Evolutionary conservation across 495 filamentous ascomycete species (phyloP), one percentile per base, ranked within the genome.

Genomic region (Penicillium manginii): DNA sequence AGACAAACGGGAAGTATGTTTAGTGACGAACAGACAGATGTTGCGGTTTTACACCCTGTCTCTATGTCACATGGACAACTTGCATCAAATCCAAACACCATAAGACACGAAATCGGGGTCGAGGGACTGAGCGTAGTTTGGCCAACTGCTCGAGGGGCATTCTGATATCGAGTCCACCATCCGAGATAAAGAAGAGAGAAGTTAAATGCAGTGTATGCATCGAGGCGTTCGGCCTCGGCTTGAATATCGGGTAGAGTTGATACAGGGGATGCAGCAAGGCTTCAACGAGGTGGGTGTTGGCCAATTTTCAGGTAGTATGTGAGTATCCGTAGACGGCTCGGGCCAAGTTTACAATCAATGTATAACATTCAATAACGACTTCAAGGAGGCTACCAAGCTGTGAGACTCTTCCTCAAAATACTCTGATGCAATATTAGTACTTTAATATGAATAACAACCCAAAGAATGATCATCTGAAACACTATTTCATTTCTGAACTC

Each of bases 151-250:
- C 60, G 53, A 69, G 55, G 58, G 52, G 35, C 45, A 50, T 9
- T 21, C 40, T 57, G 60, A 60, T 58, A 10, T 63, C 59, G 47
- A 58, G 59, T 70, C 54, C 58, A 26, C 50, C 62, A 70, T 63
- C 67, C 64, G 67, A 67, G 67, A 70, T 64, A 70, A 61, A 60
- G 10, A 18, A 9, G 18, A 45, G 9, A 10, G 15, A 3, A 10
- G 5, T 17, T 45, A 45, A 10, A 47, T 29, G 45, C 45, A 29
- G 15, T 47, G 45, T 9, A 26, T 47, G 22, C 45, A 26, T 26
- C 1, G 10, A 26, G 45, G 11, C 19, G 21, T 19, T 47, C 45
- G 22, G 15, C 21, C 45, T 47, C 45, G 45, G 45, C 15, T 47
- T 47, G 45, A 14, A 47, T 26, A 23, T 47, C 21, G 1, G 45